Percentiles rank a stretch among this genome's conserved stretches.
Evolutionary conservation across 1,284 basidiomycete genomes (phyloP).

Genomic region (Porodaedalea pini): DNA sequence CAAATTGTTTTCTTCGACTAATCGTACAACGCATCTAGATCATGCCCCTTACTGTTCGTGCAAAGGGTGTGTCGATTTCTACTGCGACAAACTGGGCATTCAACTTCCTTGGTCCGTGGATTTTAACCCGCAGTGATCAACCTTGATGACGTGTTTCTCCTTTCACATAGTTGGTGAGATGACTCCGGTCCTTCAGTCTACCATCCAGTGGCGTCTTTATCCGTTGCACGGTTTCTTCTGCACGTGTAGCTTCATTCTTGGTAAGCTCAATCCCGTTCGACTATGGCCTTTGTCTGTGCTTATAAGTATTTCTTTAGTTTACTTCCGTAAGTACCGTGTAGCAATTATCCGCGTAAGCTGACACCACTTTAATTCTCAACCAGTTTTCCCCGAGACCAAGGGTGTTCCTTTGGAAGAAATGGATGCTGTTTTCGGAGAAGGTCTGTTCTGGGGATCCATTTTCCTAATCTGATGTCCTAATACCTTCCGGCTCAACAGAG

Average conservation of each 20-base stretch:
- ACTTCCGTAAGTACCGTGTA: slow-evolving; percentile 55
- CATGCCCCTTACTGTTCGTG: slow-evolving; percentile 84
- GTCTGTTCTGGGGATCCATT: slow-evolving; percentile 32
- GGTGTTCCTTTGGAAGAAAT: slow-evolving; percentile 79
- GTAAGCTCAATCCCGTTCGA: slow-evolving; percentile 36
- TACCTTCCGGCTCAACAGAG: slow-evolving; percentile 45
- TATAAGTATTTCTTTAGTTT: slow-evolving; percentile 45
- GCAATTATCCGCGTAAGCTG: slow-evolving; percentile 16
- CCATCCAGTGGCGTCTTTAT: slow-evolving; percentile 90
- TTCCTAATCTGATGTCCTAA: slow-evolving; percentile 18
- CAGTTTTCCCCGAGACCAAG: slow-evolving; percentile 82
- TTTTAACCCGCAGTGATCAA: background rate
- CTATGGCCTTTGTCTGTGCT: slow-evolving; percentile 22
- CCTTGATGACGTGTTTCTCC: background rate
- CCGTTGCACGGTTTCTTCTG: slow-evolving; percentile 97
- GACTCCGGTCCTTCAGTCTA: slow-evolving; percentile 86
- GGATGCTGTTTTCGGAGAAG: slow-evolving; percentile 82
- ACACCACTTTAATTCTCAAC: slow-evolving; percentile 11
- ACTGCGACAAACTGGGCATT: slow-evolving; percentile 86
- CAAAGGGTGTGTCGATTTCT: slow-evolving; percentile 92
- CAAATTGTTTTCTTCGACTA: background rate
- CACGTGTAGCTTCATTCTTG: slow-evolving; percentile 79
- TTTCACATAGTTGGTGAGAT: slow-evolving; percentile 66
- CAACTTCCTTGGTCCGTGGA: slow-evolving; percentile 57
- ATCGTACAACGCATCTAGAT: slow-evolving; percentile 51